Percentiles rank a stretch among this genome's conserved stretches.
Conservation (phyloP, 2,329 filamentous ascomycete genomes). For the Gnomoniopsis sp. region DNA sequence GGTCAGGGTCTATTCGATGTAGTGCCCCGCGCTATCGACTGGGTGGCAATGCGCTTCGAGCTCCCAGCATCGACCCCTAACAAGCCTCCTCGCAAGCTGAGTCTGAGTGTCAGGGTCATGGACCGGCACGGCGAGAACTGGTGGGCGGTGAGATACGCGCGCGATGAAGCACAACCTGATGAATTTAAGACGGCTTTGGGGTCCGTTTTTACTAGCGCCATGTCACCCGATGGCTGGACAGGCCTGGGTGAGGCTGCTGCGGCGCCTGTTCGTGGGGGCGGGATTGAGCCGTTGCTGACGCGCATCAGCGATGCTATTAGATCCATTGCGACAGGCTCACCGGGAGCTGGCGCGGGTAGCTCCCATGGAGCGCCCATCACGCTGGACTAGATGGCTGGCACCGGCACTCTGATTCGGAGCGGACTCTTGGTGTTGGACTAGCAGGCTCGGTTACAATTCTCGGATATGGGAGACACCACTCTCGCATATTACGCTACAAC, state of each 20-base stretch:
- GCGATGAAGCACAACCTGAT: constrained; percentile 19
- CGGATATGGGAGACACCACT: too few relatives aligned
- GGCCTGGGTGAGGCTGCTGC: constrained; percentile 44
- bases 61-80: constrained; percentile 27
- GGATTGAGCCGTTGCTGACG: constrained; percentile 43
- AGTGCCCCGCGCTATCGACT: constrained; percentile 52
- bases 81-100: constrained; percentile 34
- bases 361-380: constrained; percentile 15
- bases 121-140: constrained; percentile 44
- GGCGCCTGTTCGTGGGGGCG: constrained; percentile 38
- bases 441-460: too few relatives aligned
- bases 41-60: constrained; percentile 53
- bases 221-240: constrained; percentile 40
- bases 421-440: too few relatives aligned
- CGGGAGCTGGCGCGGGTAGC: not conserved
- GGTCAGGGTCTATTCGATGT: constrained; percentile 48
- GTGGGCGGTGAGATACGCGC: constrained; percentile 47
- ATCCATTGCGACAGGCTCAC: constrained; percentile 22
- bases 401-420: not conserved
- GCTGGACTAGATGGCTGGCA: constrained; percentile 4
- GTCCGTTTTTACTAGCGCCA: constrained; percentile 40
- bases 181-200: constrained; percentile 38
- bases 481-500: too few relatives aligned
- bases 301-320: constrained; percentile 46
- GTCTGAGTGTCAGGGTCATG: constrained; percentile 50